phyloP scores from a whole-genome alignment of 2,329 filamentous ascomycete genomes.

The Aspergillus sp. region DNA sequence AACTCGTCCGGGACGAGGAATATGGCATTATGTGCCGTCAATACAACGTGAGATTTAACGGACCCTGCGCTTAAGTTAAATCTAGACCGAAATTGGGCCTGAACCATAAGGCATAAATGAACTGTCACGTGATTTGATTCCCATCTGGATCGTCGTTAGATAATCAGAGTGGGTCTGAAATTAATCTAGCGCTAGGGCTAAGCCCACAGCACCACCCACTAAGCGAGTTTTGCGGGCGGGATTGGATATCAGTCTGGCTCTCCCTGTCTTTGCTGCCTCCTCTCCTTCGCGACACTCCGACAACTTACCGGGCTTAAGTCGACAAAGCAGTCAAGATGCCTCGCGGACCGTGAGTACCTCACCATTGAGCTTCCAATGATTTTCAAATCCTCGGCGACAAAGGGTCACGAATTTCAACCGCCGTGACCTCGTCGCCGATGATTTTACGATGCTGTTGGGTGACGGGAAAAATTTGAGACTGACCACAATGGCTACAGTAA shows the following conservation, averaged over 20 bases:
- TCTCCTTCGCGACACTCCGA: constrained; percentile 35
- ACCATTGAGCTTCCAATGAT: neutral
- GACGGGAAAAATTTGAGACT: constrained; percentile 17
- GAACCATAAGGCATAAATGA: too few relatives aligned
- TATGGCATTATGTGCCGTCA: too few relatives aligned
- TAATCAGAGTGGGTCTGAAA: constrained; percentile 12
- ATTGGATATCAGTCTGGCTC: constrained; percentile 20
- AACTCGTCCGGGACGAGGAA: too few relatives aligned
- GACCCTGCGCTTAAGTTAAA: too few relatives aligned
- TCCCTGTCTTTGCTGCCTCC: constrained; percentile 19
- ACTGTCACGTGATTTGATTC: neutral
- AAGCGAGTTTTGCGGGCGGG: constrained; percentile 31
- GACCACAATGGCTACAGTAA: constrained; percentile 59
- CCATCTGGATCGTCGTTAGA: neutral
- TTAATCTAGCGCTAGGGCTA: constrained; percentile 31
- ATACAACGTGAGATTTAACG: too few relatives aligned
- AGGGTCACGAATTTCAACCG: neutral
- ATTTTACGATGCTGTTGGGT: neutral
- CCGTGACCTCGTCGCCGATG: neutral
- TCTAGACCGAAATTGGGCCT: too few relatives aligned
- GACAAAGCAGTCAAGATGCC: constrained; percentile 51
- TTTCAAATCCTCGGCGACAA: neutral
- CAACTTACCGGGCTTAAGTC: constrained; percentile 37
- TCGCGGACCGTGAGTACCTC: constrained; percentile 57
- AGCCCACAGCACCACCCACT: constrained; percentile 28